Conservation (phyloP, 139 green algal species). For the Cymbomonas tetramitiformis region DNA sequence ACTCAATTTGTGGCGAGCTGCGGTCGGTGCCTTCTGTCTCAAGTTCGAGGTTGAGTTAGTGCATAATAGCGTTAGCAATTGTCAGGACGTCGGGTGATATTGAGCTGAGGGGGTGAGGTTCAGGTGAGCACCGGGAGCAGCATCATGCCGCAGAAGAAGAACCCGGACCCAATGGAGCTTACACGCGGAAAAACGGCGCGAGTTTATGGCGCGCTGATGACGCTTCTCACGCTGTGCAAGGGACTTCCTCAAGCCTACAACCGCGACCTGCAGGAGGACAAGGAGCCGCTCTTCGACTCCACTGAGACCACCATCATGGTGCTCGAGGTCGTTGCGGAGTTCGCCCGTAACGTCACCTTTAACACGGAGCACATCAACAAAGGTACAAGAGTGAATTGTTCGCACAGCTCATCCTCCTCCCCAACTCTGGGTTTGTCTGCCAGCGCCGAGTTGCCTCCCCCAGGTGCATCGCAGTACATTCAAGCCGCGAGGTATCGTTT, state of each 20-base stretch:
- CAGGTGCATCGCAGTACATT: too few relatives aligned
- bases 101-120: too few relatives aligned
- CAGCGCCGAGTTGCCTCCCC: too few relatives aligned
- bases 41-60: too few relatives aligned
- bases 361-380: constrained; percentile 63
- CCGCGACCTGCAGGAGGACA: constrained; percentile 93
- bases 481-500: too few relatives aligned
- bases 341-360: constrained; percentile 77
- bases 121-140: constrained; percentile 77
- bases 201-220: constrained; percentile 73
- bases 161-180: constrained; percentile 94
- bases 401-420: too few relatives aligned
- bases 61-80: too few relatives aligned
- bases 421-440: too few relatives aligned
- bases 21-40: too few relatives aligned
- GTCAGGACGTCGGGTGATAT: too few relatives aligned
- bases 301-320: constrained; percentile 76
- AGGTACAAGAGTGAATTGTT: constrained; percentile 27
- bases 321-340: constrained; percentile 78
- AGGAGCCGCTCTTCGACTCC: constrained; percentile 86
- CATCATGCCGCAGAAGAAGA: constrained; percentile 99
- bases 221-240: constrained; percentile 78
- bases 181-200: constrained; percentile 72
- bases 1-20: too few relatives aligned
- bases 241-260: constrained; percentile 95